Conservation (phyloP, 73 alveolate species). For the Tetrahymena thermophila region DNA sequence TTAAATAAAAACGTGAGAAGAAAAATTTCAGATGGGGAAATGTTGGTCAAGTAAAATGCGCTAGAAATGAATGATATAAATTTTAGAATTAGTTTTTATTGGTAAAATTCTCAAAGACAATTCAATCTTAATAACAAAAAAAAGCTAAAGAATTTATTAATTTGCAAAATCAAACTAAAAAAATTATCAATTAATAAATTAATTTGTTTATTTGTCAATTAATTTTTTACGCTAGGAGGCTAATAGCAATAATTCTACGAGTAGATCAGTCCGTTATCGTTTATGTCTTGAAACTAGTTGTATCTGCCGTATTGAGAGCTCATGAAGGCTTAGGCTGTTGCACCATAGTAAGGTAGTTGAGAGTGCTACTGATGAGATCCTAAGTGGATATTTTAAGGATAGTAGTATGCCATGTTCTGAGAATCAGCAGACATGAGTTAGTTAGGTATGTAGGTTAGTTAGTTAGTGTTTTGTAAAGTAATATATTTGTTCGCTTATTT, state of each 20-base stretch:
- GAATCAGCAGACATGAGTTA: background rate
- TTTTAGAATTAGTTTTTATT: background rate
- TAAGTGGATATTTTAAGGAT: background rate
- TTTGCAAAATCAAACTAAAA: background rate
- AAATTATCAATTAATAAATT: too few relatives aligned
- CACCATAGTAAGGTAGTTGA: background rate
- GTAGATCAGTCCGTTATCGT: background rate
- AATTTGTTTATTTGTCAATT: background rate
- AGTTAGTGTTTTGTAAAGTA: background rate
- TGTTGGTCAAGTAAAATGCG: background rate
- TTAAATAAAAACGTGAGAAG: background rate
- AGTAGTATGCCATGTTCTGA: background rate
- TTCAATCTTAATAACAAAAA: background rate
- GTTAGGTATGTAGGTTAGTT: background rate
- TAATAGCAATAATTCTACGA: background rate
- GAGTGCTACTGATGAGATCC: background rate
- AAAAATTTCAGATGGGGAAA: background rate
- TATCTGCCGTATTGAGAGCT: background rate
- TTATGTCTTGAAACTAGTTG: background rate
- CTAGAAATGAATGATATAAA: background rate
- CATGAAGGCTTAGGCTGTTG: background rate
- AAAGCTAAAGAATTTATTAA: background rate
- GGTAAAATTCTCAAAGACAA: background rate
- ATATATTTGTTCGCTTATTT: background rate
- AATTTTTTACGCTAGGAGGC: background rate